Conservation (phyloP, 2,329 filamentous ascomycete genomes). For the Aspergillus calidoustus region DNA sequence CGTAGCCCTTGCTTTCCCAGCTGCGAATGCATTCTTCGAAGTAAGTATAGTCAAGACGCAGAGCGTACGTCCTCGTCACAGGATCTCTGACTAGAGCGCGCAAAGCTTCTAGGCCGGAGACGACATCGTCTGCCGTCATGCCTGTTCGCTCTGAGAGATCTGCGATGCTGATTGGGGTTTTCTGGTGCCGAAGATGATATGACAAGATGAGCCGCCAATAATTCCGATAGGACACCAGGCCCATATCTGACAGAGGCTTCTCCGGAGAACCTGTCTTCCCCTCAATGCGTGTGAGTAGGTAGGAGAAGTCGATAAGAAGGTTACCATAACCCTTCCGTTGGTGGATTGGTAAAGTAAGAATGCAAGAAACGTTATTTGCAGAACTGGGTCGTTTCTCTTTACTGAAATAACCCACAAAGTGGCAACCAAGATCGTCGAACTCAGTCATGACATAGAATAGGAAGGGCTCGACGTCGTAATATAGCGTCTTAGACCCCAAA, state of each 20-base stretch:
- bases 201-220: slow-evolving; percentile 94
- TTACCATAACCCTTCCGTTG: slow-evolving; percentile 97
- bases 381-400: slow-evolving; percentile 96
- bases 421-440: slow-evolving; percentile 84
- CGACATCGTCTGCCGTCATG: slow-evolving; percentile 94
- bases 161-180: slow-evolving; percentile 59
- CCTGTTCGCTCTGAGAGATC: slow-evolving; percentile 79
- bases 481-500: slow-evolving; percentile 95
- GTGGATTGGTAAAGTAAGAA: slow-evolving; percentile 92
- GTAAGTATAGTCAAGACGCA: slow-evolving; percentile 83
- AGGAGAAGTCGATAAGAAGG: slow-evolving; percentile 96
- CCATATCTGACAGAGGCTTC: slow-evolving; percentile 97
- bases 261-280: slow-evolving; percentile 94
- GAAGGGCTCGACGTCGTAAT: slow-evolving; percentile 99
- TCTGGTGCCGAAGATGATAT: slow-evolving; percentile 74
- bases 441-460: slow-evolving; percentile 98
- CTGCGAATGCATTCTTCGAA: slow-evolving; percentile 86
- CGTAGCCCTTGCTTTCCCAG: slow-evolving; percentile 87
- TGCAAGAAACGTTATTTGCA: slow-evolving; percentile 97
- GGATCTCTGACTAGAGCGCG: slow-evolving; percentile 89
- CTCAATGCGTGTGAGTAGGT: slow-evolving; percentile 90
- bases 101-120: slow-evolving; percentile 88
- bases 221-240: slow-evolving; percentile 92
- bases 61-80: slow-evolving; percentile 83
- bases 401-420: slow-evolving; percentile 99